Percentiles rank a stretch among this genome's conserved stretches.
Conservation (phyloP, 768 basidiomycete species). For the Tulasnella sp. region DNA sequence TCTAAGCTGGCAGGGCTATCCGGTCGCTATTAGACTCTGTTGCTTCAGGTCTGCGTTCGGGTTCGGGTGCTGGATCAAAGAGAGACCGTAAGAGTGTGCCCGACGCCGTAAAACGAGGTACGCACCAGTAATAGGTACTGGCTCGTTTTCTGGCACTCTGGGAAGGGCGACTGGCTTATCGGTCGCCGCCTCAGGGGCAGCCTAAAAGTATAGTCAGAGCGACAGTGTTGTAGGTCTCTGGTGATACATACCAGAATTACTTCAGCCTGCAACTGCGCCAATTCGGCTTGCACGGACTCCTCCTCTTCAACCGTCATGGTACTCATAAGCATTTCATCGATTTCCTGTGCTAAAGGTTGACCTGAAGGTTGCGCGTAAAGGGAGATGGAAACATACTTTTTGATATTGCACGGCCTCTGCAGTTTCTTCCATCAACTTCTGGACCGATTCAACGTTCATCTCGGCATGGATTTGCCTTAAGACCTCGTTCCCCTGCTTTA, state of each 20-base stretch:
- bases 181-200: constrained; percentile 23
- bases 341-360: constrained; percentile 60
- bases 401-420: constrained; percentile 89
- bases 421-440: constrained; percentile 86
- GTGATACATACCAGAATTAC: constrained; percentile 30
- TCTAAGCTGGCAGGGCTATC: constrained; percentile 20
- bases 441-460: constrained; percentile 85
- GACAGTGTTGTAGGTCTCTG: constrained; percentile 1
- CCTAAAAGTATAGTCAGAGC: constrained; percentile 17
- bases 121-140: constrained; percentile 22
- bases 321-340: constrained; percentile 73
- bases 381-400: constrained; percentile 36
- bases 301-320: constrained; percentile 81
- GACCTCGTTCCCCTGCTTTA: constrained; percentile 88
- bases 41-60: background rate
- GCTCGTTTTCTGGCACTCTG: constrained; percentile 38
- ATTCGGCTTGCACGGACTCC: constrained; percentile 79
- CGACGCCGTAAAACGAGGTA: constrained; percentile 10
- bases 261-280: constrained; percentile 53
- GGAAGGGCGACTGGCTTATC: constrained; percentile 37
- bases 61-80: background rate
- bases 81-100: background rate
- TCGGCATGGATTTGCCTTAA: constrained; percentile 90
- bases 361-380: background rate
- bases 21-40: background rate